Percentiles rank a stretch among this genome's conserved stretches.
Evolutionary conservation across 2,329 filamentous ascomycete species (phyloP).

Genomic region (Penicillium psychrosexuale): DNA sequence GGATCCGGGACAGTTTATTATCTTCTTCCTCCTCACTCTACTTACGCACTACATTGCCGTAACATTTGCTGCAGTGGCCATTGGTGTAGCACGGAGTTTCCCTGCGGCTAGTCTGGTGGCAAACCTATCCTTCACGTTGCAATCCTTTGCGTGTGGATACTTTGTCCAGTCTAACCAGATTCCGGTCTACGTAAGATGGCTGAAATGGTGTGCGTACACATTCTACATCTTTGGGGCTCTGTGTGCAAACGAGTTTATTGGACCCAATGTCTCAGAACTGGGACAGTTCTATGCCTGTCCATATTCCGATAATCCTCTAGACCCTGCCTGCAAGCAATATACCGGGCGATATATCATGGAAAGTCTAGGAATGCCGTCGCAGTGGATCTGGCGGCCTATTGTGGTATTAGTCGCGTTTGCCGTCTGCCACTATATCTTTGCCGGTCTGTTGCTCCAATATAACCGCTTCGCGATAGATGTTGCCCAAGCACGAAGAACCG

Average conservation of each 20-base stretch:
- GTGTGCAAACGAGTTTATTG: conserved; percentile 66
- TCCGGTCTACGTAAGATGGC: conserved; percentile 73
- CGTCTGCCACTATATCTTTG: conserved; percentile 60
- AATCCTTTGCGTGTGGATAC: conserved; percentile 72
- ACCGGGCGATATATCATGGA: conserved; percentile 67
- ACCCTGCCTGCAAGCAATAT: conserved; percentile 66
- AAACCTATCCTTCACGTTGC: conserved; percentile 69
- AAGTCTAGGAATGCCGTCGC: conserved; percentile 62
- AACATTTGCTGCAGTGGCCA: conserved; percentile 66
- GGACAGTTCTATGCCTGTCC: conserved; percentile 73
- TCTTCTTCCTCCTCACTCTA: conserved; percentile 66
- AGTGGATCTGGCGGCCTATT: conserved; percentile 68
- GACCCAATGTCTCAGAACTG: conserved; percentile 36
- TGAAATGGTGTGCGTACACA: conserved; percentile 53
- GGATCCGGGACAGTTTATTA: conserved; percentile 64
- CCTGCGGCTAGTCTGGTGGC: conserved; percentile 68
- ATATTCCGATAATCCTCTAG: conserved; percentile 55
- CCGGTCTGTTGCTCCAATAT: conserved; percentile 62
- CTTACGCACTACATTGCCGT: conserved; percentile 72
- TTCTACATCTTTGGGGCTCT: conserved; percentile 68
- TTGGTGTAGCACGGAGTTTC: conserved; percentile 65
- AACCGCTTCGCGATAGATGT: conserved; percentile 67
- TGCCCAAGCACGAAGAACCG: conserved; percentile 57
- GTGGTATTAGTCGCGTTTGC: conserved; percentile 61
- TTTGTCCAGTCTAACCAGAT: conserved; percentile 72